Evolutionary conservation across 2,329 filamentous ascomycete genomes (phyloP).

Genomic region (Fusarium globosum): DNA sequence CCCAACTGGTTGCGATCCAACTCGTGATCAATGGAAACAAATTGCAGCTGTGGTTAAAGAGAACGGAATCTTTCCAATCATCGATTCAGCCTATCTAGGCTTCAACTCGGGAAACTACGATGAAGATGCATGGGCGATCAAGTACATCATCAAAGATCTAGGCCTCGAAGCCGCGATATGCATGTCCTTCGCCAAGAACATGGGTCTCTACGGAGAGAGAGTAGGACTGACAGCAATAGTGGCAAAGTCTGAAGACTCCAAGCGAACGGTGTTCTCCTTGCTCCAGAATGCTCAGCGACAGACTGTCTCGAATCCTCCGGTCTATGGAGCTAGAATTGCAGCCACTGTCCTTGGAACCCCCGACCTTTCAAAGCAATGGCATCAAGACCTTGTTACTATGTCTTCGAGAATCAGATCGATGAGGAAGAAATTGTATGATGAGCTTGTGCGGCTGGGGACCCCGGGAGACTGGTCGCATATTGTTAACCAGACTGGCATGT

Average conservation of each 20-base stretch:
- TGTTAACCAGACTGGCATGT: constrained; percentile 54
- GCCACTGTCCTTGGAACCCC: constrained; percentile 47
- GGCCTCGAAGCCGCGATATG: constrained; percentile 64
- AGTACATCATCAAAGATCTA: constrained; percentile 45
- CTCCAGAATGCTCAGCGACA: constrained; percentile 49
- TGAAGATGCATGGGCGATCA: constrained; percentile 40
- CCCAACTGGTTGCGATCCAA: constrained; percentile 55
- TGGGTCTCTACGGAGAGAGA: constrained; percentile 57
- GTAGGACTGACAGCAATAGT: constrained; percentile 48
- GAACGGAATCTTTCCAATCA: constrained; percentile 34
- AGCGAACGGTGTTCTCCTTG: constrained; percentile 43
- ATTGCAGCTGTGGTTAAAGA: constrained; percentile 29
- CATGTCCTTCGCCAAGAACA: constrained; percentile 72
- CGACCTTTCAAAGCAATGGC: constrained; percentile 49
- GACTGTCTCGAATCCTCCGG: constrained; percentile 51
- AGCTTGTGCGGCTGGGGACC: constrained; percentile 46
- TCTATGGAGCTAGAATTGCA: constrained; percentile 51
- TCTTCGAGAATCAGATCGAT: constrained; percentile 50
- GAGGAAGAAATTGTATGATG: constrained; percentile 49
- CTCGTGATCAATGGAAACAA: constrained; percentile 38
- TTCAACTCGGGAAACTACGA: constrained; percentile 42
- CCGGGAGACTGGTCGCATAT: constrained; percentile 54
- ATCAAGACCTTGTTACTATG: constrained; percentile 52
- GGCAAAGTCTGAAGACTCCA: constrained; percentile 24
- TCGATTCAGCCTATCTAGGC: constrained; percentile 39